Conservation (phyloP, 108 stramenopile genomes). For the Skeletonema marinoi region DNA sequence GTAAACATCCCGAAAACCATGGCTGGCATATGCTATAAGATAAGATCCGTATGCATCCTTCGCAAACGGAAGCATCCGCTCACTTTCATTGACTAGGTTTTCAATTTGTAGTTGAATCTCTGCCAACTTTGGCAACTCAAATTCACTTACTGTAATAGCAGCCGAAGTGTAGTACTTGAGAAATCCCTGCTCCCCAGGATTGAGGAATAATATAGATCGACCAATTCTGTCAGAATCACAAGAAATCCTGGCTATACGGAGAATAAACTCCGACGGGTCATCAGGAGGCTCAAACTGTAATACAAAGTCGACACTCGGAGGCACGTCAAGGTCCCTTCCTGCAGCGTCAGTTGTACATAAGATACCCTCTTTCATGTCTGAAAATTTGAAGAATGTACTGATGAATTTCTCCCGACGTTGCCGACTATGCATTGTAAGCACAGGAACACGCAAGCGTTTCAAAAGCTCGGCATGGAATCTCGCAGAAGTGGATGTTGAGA, state of each 20-base stretch:
- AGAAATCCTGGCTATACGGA: constrained; percentile 85
- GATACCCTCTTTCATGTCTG: constrained; percentile 88
- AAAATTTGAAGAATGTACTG: constrained; percentile 98
- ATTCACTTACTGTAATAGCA: constrained; percentile 97
- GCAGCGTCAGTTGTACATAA: constrained; percentile 98
- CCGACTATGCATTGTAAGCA: constrained; percentile 98
- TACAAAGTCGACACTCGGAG: constrained; percentile 97
- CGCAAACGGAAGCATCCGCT: constrained; percentile 94
- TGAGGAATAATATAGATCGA: constrained; percentile 95
- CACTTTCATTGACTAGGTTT: constrained; percentile 95
- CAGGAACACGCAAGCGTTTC: constrained; percentile 97
- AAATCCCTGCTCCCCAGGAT: constrained; percentile 97
- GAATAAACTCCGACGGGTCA: constrained; percentile 98
- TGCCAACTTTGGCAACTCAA: constrained; percentile 97
- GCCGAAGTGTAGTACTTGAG: constrained; percentile 94
- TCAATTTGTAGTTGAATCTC: constrained; percentile 94
- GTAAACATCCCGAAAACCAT: constrained; percentile 97
- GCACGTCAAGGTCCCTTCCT: constrained; percentile 96
- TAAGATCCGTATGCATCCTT: constrained; percentile 97
- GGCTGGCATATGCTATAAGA: constrained; percentile 95
- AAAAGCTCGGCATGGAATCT: constrained; percentile 98
- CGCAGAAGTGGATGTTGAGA: constrained; percentile 97
- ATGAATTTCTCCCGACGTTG: constrained; percentile 99
- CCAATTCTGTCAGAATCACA: constrained; percentile 46
- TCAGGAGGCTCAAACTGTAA: constrained; percentile 99